These are phyloP conservation scores for Termitomyces sp. DNA, from an alignment of 768 basidiomycete species.

Conservation along the genomic window DNA sequence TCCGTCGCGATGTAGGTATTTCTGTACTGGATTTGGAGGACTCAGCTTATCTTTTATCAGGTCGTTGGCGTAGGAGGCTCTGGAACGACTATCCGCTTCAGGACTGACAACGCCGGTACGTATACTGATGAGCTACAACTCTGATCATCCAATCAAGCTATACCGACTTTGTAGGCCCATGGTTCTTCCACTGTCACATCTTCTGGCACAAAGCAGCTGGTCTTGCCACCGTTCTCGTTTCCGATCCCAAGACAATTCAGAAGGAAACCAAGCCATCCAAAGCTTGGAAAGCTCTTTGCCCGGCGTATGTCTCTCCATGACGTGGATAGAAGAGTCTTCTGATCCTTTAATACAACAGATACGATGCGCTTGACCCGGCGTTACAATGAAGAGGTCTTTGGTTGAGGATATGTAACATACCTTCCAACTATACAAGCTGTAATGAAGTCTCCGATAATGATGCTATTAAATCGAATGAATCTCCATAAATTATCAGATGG, in stretches of 20 bases:
- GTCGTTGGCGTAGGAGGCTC: conserved; percentile 17
- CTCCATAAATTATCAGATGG: no score
- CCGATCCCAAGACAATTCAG: conserved; percentile 17
- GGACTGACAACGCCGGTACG: conserved; percentile 19
- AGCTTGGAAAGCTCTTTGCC: conserved; percentile 21
- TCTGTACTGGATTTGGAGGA: not conserved
- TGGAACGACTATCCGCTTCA: conserved; percentile 20
- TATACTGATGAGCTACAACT: not conserved
- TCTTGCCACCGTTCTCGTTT: conserved; percentile 34
- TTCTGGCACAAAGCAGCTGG: conserved; percentile 38
- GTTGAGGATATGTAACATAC: not conserved
- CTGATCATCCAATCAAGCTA: not conserved
- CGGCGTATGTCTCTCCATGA: conserved; percentile 14
- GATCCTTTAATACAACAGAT: conserved; percentile 1
- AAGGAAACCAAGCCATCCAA: conserved; percentile 11
- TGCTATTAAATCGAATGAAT: not conserved
- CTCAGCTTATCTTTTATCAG: conserved; percentile 1
- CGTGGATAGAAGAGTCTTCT: not conserved
- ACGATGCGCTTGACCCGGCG: conserved; percentile 11
- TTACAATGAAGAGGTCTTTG: conserved; percentile 1
- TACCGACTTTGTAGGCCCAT: conserved; percentile 11
- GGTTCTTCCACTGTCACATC: conserved; percentile 24
- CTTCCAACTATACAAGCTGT: not conserved
- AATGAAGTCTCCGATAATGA: not conserved
- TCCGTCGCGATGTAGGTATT: conserved; percentile 17